Base-by-base conservation (phyloP, 768 basidiomycete genomes). In the Piloderma croceum region DNA sequence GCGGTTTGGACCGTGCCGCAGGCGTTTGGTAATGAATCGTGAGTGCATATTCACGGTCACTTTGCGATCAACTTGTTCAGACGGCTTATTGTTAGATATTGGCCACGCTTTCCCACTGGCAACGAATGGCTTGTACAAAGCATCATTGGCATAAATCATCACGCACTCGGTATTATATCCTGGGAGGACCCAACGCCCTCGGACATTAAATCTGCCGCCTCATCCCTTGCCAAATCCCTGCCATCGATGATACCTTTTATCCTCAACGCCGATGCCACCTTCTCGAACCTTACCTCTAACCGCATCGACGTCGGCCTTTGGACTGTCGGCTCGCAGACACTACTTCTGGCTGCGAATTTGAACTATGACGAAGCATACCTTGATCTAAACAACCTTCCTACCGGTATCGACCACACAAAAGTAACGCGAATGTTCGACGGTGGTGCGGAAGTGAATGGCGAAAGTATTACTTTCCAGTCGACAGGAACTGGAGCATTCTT, bases 1-100 rank as follows among this genome's bases (percentile, higher is more conserved):
- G 73, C 81, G 2, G 70, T 87, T 1, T 89, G 86, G 88, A 77
- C 79, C 2, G 86, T 89, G 1, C 83, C 85, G 1, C 87, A 90
- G 58, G 85, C 73, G 0, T 90, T 90, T 53, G 83, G 83, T 20
- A 72, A 71, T 41, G 53, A 51, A 5, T 47, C 59, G 64, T 68
- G 20, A 43, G 60, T n/a, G n/a, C n/a, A n/a, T n/a, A n/a, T n/a
- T n/a, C n/a, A n/a, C n/a, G n/a, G n/a, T n/a, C n/a, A n/a, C n/a
- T n/a, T n/a, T n/a, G n/a, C n/a, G n/a, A n/a, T n/a, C n/a, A n/a
- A n/a, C n/a, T n/a, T n/a, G n/a, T n/a, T n/a, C n/a, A n/a, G n/a
- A n/a, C n/a, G n/a, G n/a, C n/a, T n/a, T n/a, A n/a, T n/a, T 21
- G 60, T 61, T 27, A 74, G 74, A 61, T 84, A 62, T 47, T 85